Base-by-base conservation (phyloP, 2,329 filamentous ascomycete species). In the Colletotrichum sansevieriae region DNA sequence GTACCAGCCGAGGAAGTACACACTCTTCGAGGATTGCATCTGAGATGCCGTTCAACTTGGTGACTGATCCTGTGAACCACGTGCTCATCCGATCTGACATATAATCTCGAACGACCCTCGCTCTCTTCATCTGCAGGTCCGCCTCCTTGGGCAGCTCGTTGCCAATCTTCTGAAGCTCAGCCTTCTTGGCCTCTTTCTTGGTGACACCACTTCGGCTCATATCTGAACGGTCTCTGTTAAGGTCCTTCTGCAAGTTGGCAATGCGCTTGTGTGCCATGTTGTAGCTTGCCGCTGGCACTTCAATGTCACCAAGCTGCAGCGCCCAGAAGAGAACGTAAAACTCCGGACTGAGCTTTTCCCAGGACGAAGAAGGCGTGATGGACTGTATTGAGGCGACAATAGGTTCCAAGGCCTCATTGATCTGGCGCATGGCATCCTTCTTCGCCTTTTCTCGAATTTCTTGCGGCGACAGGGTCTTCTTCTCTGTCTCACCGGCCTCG, bases 281-380 rank as follows among this genome's bases (percentile, higher is more conserved):
- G 76, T 99, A 99, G 69, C 91, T 92, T 39, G 89, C 86, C 70
- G 89, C 89, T 1, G 93, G 92, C 71, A 95, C 90, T 65, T 89
- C 88, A 65, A 98, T 84, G 76, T 99, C 95, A 52, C 92, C 90
- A 3, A 97, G 86, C 33, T 94, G 91, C 12, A 98, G 84, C 58
- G 95, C 91, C 96, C 96, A 99, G 80, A 99, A 99, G 0, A 92
- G 92, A 49, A 92, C 89, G 75, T 94, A 98, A 77, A 98, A 95
- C 35, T 92, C 90, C 0, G 94, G 85, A 49, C 90, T 94, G 59
- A 98, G 87, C 57, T 88, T 88, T 11, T 88, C 83, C 85, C 91
- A 94, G 5, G 90, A 87, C 8, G 88, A 85, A 2, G 87, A 79
- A 1, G 92, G 87, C 11, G 93, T 77, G 0, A 87, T 82, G 6